These are phyloP conservation scores for Suhomyces guaymorum DNA, from an alignment of 1,139 yeast species.

Conservation along the genomic window DNA sequence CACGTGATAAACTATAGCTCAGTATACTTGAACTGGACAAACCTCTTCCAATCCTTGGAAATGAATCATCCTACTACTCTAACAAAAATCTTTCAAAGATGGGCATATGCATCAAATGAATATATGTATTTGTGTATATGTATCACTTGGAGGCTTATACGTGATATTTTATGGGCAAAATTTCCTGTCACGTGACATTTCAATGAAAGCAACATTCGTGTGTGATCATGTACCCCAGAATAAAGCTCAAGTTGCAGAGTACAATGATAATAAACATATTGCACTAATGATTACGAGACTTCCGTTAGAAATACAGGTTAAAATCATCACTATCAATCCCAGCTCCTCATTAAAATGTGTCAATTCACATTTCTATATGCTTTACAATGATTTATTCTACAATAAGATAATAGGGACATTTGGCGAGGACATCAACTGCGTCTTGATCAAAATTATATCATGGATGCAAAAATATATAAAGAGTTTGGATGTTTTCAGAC, in stretches of 20 bases:
- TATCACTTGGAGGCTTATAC: no score
- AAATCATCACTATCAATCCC: conserved; percentile 45
- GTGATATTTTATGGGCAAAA: no score
- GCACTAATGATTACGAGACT: conserved; percentile 21
- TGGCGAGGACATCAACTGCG: conserved; percentile 40
- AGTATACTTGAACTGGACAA: neutral
- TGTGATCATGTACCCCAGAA: conserved; percentile 1
- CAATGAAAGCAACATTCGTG: conserved; percentile 1
- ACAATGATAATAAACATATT: neutral
- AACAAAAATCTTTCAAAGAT: no score
- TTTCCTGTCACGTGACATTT: neutral
- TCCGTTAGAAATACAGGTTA: conserved; percentile 54
- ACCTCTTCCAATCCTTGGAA: no score
- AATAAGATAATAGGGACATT: conserved; percentile 43
- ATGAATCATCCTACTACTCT: no score
- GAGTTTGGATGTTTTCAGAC: conserved; percentile 51
- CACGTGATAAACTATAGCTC: conserved; percentile 4
- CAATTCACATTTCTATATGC: conserved; percentile 44
- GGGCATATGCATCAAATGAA: no score
- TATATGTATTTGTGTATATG: no score
- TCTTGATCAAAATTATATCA: conserved; percentile 35
- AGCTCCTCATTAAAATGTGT: conserved; percentile 40
- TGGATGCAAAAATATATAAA: conserved; percentile 47
- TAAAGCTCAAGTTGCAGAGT: neutral
- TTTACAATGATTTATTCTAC: conserved; percentile 53